Evolutionary conservation across 352 stramenopile genomes (phyloP), one percentile per base, ranked within the genome.

Genomic region (Globisporangium recalcitrans): DNA sequence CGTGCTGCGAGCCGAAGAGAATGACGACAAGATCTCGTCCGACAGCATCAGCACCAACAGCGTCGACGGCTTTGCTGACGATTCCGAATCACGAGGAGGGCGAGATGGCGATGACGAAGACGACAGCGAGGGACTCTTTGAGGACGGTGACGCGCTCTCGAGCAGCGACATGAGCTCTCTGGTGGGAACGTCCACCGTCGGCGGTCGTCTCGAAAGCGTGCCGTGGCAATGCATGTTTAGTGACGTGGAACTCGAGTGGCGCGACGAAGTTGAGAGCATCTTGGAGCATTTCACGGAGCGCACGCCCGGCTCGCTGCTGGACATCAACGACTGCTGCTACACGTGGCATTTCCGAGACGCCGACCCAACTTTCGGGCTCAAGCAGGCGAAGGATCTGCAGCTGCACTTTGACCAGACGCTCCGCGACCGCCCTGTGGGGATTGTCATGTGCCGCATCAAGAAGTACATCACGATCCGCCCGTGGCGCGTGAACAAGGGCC

Each of bases 361-460:
- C 1, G 87, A 96, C 65, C 80, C 84, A 16, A 90, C 81, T 4
- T 95, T 92, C 62, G 87, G 87, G 1, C 63, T 95, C 14, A 93
- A 90, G 58, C 87, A 96, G 51, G 87, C 87, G 9, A 96, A 95
- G 60, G 85, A 96, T 44, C 68, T 96, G 79, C 87, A 96, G 63
- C 69, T 95, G 26, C 87, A 96, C 73, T 93, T 96, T 54, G 87
- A 96, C 46, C 87, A 96, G 58, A 96, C 93, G 84, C 77, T 96
- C 24, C 80, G 84, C 51, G 87, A 94, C 64, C 72, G 89, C 9
- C 87, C 85, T 0, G 87, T 95, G 11, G 77, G 81, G 10, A 82
- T 96, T 14, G 82, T 96, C 52, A 95, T 95, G 83, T 93, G 82
- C 63, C 87, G 80, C 3, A 90, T 91, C 54, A 94, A 93, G 63